Base-by-base conservation (phyloP, 1,284 basidiomycete genomes). In the Fomitopsis palustris region DNA sequence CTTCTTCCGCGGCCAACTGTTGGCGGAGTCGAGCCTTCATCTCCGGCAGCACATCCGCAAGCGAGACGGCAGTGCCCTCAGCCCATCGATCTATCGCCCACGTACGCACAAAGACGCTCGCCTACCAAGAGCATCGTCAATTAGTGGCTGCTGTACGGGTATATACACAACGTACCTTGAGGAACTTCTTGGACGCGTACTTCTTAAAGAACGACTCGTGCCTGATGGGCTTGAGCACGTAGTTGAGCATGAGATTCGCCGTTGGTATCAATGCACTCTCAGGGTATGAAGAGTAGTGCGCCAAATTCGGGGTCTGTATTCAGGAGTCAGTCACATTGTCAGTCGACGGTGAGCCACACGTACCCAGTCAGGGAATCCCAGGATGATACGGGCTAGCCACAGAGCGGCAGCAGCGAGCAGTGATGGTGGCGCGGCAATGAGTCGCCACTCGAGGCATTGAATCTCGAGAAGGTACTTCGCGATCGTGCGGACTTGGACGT, bases 391-490 rank as follows among this genome's bases (percentile, higher is more conserved):
- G 0, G 93, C 93, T n/a, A 98, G 79, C 94, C 95, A 98, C 67
- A 95, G 88, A 0, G 92, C 82, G 4, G 95, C 90, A 4, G 95
- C 96, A 9, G 96, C 95, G 67, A 97, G 78, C 62, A 95, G 74
- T 29, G 93, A 95, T 0, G 96, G 94, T 21, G 91, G 86, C 23
- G 86, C 87, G 14, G 84, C 81, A 61, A 99, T 81, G 62, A 99
- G 77, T 5, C 88, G 80, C 83, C 95, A 91, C 67, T 99, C 95
- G 12, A 99, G 81, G 59, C 90, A 87, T 14, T 86, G 86, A 58
- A 98, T 93, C 79, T 99, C 96, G 67, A 97, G 81, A 52, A 97
- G 81, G 74, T 93, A 98, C 75, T 98, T 99, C 55, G 89, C 95
- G 10, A 98, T 82, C 0, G 95, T 98, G 58, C 96, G 81, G 27